Percentiles rank a stretch among this genome's conserved stretches.
Conservation (phyloP, 2,329 filamentous ascomycete genomes). For the Monilinia vaccinii-corymbosi region DNA sequence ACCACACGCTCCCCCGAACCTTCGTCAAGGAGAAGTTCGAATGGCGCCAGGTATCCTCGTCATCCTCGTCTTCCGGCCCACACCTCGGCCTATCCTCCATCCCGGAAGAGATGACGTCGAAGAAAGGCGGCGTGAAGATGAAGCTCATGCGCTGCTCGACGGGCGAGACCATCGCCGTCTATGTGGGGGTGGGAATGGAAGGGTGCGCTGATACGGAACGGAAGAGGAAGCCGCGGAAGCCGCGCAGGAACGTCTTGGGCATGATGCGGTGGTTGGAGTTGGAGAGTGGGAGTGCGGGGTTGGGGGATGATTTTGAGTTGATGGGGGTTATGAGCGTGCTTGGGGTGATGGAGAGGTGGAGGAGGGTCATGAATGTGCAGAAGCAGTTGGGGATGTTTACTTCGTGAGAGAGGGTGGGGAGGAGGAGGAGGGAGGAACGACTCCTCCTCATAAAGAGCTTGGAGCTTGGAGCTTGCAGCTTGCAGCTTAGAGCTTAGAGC, state of each 20-base stretch:
- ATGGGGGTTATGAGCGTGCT: slow-evolving; percentile 23
- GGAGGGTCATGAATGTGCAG: slow-evolving; percentile 15
- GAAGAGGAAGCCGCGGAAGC: slow-evolving; percentile 17
- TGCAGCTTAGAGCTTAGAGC: background rate
- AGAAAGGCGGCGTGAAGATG: slow-evolving; percentile 17
- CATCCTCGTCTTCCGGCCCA: background rate
- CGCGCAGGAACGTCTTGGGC: background rate
- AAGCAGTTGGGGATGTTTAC: slow-evolving; percentile 11
- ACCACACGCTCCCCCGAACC: slow-evolving; percentile 16
- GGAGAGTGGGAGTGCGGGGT: slow-evolving; percentile 12
- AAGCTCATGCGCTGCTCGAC: slow-evolving; percentile 21
- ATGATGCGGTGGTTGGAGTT: slow-evolving; percentile 6
- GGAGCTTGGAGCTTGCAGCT: background rate
- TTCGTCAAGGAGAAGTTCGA: slow-evolving; percentile 21
- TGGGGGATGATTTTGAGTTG: slow-evolving; percentile 23
- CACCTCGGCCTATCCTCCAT: background rate
- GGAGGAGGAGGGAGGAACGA: background rate
- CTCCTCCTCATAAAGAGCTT: too few species aligned
- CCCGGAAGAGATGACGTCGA: slow-evolving; percentile 10
- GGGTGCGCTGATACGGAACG: slow-evolving; percentile 12
- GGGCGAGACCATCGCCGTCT: slow-evolving; percentile 23
- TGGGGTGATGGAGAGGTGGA: slow-evolving; percentile 20
- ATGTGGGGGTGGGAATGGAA: slow-evolving; percentile 17
- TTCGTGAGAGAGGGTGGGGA: background rate
- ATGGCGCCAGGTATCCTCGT: slow-evolving; percentile 16